A percentile compares a stretch with the other conserved stretches of the same genome.
phyloP scores from a whole-genome alignment of 176 grass and related monocot species.

The Oryza rufipogon region DNA sequence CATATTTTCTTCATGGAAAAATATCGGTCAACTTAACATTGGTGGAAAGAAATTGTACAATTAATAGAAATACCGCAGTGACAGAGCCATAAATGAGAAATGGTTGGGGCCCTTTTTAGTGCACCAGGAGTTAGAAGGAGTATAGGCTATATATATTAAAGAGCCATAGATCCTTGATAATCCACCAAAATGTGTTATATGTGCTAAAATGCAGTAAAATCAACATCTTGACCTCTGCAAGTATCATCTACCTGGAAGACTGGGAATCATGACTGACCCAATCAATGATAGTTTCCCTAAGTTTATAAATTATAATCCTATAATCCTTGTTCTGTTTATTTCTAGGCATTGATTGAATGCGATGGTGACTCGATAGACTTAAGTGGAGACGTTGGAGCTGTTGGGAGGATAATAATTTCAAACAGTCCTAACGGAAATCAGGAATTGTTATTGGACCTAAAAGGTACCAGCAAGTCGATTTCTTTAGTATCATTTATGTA shows the following conservation, averaged over 20 bases:
- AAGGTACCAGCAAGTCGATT: slow-evolving; percentile 58
- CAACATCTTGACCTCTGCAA: slow-evolving; percentile 11
- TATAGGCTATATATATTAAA: slow-evolving; percentile 26
- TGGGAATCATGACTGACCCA: not conserved
- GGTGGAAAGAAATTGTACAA: not conserved
- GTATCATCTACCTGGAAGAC: not conserved
- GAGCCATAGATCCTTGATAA: not conserved
- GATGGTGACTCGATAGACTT: slow-evolving; percentile 96
- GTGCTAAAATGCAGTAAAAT: not conserved
- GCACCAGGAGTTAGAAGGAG: not conserved
- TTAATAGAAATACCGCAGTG: not conserved
- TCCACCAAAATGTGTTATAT: not conserved
- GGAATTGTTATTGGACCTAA: slow-evolving; percentile 88
- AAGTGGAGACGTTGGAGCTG: slow-evolving; percentile 91
- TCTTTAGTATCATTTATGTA: not conserved
- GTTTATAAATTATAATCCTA: slow-evolving; percentile 47
- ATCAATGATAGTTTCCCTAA: slow-evolving; percentile 7
- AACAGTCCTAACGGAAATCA: slow-evolving; percentile 66
- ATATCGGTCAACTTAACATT: not conserved
- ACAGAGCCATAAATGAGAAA: no score
- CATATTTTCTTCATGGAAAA: slow-evolving; percentile 2
- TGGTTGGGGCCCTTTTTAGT: not conserved
- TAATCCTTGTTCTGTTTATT: slow-evolving; percentile 38
- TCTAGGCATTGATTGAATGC: slow-evolving; percentile 94
- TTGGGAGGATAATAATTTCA: slow-evolving; percentile 85